Base-by-base conservation (phyloP, 179 eudicot genomes). In the Silene vulgaris region DNA sequence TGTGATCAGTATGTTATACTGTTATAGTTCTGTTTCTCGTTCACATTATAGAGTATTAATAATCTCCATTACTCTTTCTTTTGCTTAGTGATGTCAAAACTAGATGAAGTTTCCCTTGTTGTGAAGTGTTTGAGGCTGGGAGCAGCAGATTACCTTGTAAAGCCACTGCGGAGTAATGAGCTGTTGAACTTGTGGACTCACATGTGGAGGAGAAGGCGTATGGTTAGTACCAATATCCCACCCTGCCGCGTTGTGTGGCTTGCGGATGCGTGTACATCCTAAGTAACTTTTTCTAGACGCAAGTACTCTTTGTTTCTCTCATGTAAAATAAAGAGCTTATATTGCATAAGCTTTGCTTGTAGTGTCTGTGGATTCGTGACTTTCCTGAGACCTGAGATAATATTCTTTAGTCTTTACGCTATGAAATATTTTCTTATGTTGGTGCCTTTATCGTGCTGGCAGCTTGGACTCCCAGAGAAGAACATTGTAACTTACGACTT, bases 81-180 rank as follows among this genome's bases (percentile, higher is more conserved):
- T 43, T 72, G 64, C 52, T 68, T 59, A 95, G 99, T 95, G 99
- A 95, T 92, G 97, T 95, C 97, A n/a, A 87, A 97, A 26, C 92
- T 90, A 82, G 99, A 95, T 80, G 99, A 95, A 79, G 99, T 92
- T 21, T 84, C 99, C 77, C 79, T 89, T 74, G 97, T 95, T 69
- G 96, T 95, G 79, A 92, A 92, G 84, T 95, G 99, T 86, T 89
- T 95, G 87, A 92, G 97, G 78, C 84, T 92, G 80, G 99, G 99
- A 77, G 99, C 99, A 72, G 99, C 99, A 72, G 97, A 95, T 87
- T 92, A 88, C 83, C 97, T 95, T 71, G 97, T 95, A 74, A 95
- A 95, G 88, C 99, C 99, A 20, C 83, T 95, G 78, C 91, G 97
- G 73, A 92, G 93, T n/a, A 95, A 95, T 80, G 99, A 95, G 85